phyloP scores from a whole-genome alignment of 768 basidiomycete genomes.

The Lactifluus pinguis region DNA sequence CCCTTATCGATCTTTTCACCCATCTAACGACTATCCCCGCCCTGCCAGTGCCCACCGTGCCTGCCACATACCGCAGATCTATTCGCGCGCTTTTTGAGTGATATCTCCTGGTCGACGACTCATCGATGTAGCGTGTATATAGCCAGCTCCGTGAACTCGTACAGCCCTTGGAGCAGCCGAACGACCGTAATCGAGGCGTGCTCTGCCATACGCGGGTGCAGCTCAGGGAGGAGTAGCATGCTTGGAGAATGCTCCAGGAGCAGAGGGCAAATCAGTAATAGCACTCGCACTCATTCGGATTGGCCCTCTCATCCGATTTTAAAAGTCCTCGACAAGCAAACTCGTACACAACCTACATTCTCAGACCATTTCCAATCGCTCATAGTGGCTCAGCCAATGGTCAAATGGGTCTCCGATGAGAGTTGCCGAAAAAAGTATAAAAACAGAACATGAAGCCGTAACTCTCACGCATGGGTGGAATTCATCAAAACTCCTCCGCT shows the following conservation, averaged over 20 bases:
- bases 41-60: background rate
- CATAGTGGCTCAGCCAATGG: no score
- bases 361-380: background rate
- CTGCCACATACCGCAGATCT: background rate
- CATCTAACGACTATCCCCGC: background rate
- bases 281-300: background rate
- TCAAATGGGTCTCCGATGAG: no score
- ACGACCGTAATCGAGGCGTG: slow-evolving; percentile 2
- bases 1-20: background rate
- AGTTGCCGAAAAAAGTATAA: no score
- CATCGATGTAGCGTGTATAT: slow-evolving; percentile 1
- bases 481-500: background rate
- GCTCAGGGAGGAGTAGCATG: background rate
- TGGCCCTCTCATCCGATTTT: background rate
- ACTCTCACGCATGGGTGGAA: no score
- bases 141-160: background rate
- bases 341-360: background rate
- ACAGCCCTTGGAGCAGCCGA: background rate
- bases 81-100: background rate
- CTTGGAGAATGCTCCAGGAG: background rate
- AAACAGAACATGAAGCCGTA: no score
- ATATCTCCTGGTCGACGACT: background rate
- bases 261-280: background rate
- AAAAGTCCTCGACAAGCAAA: background rate
- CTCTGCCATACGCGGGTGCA: background rate